A percentile compares a stretch with the other conserved stretches of the same genome.
phyloP scores from a whole-genome alignment of 345 rosid genomes.

The Brassica juncea region DNA sequence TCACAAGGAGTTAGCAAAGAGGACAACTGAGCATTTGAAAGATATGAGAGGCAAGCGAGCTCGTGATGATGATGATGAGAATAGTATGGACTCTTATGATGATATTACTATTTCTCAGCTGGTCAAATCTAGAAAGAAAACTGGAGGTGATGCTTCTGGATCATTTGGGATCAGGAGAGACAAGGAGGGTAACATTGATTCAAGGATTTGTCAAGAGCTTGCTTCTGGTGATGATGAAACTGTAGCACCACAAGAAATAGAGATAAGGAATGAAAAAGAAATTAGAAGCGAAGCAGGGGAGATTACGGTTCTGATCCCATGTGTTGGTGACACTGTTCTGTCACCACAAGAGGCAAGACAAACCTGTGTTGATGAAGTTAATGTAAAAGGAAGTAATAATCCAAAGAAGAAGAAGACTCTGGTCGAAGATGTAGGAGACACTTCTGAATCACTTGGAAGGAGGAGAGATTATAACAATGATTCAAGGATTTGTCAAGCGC shows the following conservation, averaged over 20 bases:
- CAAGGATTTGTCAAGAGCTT: not conserved
- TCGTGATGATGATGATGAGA: conserved; percentile 11
- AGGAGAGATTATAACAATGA: not conserved
- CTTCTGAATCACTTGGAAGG: not conserved
- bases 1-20: not conserved
- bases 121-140: not conserved
- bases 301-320: not conserved
- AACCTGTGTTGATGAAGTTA: not conserved
- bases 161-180: not conserved
- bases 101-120: not conserved
- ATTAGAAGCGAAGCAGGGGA: not conserved
- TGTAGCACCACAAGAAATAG: not conserved
- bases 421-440: not conserved
- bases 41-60: not conserved
- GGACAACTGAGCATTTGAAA: not conserved
- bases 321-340: not conserved
- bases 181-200: not conserved
- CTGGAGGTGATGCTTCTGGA: not conserved
- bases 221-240: not conserved
- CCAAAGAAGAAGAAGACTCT: not conserved
- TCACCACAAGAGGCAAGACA: not conserved
- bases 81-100: not conserved
- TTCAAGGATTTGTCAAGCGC: not conserved
- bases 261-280: not conserved
- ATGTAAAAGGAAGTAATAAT: not conserved